Evolutionary conservation across 345 rosid genomes (phyloP), one percentile per base, ranked within the genome.

Genomic region (Turritis glabra): DNA sequence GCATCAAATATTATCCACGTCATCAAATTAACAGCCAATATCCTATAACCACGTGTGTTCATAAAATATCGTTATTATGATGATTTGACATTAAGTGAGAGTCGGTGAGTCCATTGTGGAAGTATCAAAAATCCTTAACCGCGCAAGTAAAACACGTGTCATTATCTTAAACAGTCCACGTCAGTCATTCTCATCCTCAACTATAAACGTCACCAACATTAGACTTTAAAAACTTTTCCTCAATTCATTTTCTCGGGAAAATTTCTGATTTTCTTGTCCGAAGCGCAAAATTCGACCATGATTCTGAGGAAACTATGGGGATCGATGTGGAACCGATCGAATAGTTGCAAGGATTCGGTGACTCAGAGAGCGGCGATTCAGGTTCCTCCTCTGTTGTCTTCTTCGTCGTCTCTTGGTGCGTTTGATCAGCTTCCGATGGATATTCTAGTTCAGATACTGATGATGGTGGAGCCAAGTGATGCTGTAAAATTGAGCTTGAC

Each of bases 381-480:
- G 9, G 63, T 51, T 51, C 59, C 77, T 35, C 2, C 74, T 27
- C 1, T 27, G 35, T 9, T 71, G 23, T 61, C 53, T 19, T 21
- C 37, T 19, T 21, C 37, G 21, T 76, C 84, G 18, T 86, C 91
- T 37, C 71, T 87, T 2, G 96, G 93, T 12, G 67, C 55, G 25
- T 86, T 90, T 60, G 95, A 94, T 69, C 67, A 71, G 51, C 29
- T 94, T 23, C 96, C 97, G 29, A 40, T 50, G 29, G 98, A 94
- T 57, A 79, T 94, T 17, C 19, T 91, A 61, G 5, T 88, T 50
- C 87, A 84, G 71, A 90, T 94, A 47, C 68, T 94, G 66, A 74
- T 67, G 59, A 5, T 85, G 62, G 17, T 86, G n/a, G 93, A 85
- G 26, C 97, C 98, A 1, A 81, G 78, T 74, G 96, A 83, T 43